These are phyloP conservation scores for Rugiboletus extremiorientalis DNA, from an alignment of 1,284 basidiomycete species.

Conservation along the genomic window DNA sequence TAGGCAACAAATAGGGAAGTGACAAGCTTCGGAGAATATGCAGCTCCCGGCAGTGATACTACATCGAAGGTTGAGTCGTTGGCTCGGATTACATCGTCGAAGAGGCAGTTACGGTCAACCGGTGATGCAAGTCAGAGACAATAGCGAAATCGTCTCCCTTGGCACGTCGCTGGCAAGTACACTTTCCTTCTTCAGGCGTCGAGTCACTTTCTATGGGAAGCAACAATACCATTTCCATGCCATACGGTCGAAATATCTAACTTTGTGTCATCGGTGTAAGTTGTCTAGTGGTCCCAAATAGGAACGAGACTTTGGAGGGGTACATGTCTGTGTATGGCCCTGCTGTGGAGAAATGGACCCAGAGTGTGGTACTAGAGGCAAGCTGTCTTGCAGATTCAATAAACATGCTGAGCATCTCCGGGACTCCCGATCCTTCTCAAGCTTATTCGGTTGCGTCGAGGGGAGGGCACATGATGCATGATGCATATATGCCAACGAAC, in stretches of 20 bases:
- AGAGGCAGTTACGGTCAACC: conserved; percentile 82
- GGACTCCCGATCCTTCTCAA: conserved; percentile 90
- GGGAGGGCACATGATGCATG: conserved; percentile 52
- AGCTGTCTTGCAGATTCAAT: conserved; percentile 70
- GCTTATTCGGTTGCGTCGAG: conserved; percentile 72
- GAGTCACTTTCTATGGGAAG: conserved; percentile 83
- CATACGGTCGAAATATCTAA: conserved; percentile 76
- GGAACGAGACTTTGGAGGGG: conserved; percentile 81
- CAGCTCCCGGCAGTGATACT: no score
- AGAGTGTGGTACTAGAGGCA: conserved; percentile 90
- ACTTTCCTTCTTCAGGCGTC: conserved; percentile 73
- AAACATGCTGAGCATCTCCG: conserved; percentile 91
- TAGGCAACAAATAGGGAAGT: not conserved
- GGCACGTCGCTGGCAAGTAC: conserved; percentile 90
- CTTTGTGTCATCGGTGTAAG: conserved; percentile 80
- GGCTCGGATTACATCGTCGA: conserved; percentile 93
- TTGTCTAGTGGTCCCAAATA: conserved; percentile 71
- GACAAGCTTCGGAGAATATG: not conserved
- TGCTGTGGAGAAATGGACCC: conserved; percentile 67
- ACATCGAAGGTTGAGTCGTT: conserved; percentile 47
- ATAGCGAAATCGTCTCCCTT: no score
- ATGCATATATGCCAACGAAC: not conserved
- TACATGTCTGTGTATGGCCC: conserved; percentile 86
- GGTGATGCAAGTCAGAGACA: conserved; percentile 90
- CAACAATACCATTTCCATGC: conserved; percentile 82